These are phyloP conservation scores for Termitomyces sp. DNA, from an alignment of 768 basidiomycete genomes.

Conservation along the genomic window DNA sequence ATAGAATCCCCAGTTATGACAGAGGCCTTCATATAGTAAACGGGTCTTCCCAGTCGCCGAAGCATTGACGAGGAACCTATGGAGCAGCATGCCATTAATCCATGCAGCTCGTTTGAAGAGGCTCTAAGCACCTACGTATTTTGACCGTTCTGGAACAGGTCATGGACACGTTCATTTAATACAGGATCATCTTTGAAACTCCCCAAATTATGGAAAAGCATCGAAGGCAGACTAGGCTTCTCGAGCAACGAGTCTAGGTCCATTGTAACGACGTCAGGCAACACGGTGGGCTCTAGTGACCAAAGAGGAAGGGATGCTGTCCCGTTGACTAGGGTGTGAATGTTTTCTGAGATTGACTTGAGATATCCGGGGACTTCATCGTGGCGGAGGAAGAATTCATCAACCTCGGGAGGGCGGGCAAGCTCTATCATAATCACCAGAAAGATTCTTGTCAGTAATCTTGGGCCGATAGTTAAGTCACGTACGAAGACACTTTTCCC, in stretches of 20 bases:
- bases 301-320: background rate
- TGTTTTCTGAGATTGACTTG: background rate
- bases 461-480: background rate
- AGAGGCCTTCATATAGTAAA: conserved; percentile 10
- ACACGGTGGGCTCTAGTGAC: background rate
- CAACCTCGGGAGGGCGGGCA: background rate
- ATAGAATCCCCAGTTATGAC: conserved; percentile 11
- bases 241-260: background rate
- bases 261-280: background rate
- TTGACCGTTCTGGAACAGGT: background rate
- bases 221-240: background rate
- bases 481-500: background rate
- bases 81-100: background rate
- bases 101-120: background rate
- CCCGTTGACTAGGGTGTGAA: background rate
- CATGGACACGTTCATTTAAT: background rate
- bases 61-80: conserved; percentile 4
- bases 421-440: background rate
- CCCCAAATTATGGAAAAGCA: background rate
- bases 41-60: conserved; percentile 9
- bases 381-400: too few relatives aligned
- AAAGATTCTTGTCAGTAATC: too few relatives aligned
- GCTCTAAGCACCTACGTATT: background rate
- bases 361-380: background rate
- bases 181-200: background rate